Conservation (phyloP, 164 flowering plant genomes). For the Kingdonia uniflora region DNA sequence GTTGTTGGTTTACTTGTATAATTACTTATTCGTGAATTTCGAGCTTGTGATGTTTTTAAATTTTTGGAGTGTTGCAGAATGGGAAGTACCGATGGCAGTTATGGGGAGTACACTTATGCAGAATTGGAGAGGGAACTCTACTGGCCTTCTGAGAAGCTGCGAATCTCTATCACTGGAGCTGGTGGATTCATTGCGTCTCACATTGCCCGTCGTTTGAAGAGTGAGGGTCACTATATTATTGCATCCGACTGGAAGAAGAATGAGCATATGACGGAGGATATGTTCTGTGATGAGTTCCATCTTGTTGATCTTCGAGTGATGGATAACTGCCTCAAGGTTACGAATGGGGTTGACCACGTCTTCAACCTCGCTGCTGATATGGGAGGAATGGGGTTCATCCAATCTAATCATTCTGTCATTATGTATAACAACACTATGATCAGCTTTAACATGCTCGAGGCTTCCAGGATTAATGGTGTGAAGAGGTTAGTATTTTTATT, state of each 20-base stretch:
- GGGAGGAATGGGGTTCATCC: slow-evolving; percentile 99
- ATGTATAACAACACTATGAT: slow-evolving; percentile 99
- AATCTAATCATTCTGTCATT: slow-evolving; percentile 96
- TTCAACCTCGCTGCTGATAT: slow-evolving; percentile 99
- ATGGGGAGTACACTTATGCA: slow-evolving; percentile 79
- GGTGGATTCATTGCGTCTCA: slow-evolving; percentile 99
- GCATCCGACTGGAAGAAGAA: slow-evolving; percentile 99
- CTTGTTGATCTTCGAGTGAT: slow-evolving; percentile 93
- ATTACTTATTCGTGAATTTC: no score
- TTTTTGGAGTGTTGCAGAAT: slow-evolving; percentile 34
- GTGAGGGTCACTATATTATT: slow-evolving; percentile 92
- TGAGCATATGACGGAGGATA: slow-evolving; percentile 96
- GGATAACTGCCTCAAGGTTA: slow-evolving; percentile 94
- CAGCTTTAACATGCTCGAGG: slow-evolving; percentile 97
- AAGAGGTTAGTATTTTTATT: slow-evolving; percentile 47
- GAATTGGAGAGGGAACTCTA: slow-evolving; percentile 84
- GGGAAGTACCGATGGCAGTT: slow-evolving; percentile 54
- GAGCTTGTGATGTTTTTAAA: background rate
- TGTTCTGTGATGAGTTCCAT: slow-evolving; percentile 97
- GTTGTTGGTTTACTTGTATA: no score
- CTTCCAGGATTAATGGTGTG: slow-evolving; percentile 80
- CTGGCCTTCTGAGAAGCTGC: slow-evolving; percentile 84
- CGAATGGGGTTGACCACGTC: slow-evolving; percentile 79
- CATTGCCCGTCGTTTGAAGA: slow-evolving; percentile 88
- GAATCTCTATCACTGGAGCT: slow-evolving; percentile 92